Evolutionary conservation across 306 rosid genomes (phyloP).

Genomic region (Ormosia semicastrata): DNA sequence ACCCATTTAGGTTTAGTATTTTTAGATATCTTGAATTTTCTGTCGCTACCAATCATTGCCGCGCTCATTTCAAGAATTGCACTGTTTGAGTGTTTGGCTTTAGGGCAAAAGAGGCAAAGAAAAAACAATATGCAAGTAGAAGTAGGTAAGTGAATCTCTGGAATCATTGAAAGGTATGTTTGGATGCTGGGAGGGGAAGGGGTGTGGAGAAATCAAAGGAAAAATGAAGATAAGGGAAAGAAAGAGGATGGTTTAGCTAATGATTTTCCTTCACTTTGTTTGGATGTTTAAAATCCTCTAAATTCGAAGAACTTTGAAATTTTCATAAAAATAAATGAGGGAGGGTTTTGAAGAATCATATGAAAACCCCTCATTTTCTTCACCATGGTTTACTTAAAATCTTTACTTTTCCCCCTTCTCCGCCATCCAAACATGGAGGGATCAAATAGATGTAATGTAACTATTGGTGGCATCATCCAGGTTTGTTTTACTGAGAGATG

Average conservation of each 20-base stretch:
- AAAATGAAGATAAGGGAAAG: background rate
- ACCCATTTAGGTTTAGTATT: background rate
- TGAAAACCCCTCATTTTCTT: too few species aligned
- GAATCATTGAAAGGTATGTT: background rate
- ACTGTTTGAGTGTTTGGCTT: background rate
- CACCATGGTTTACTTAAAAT: background rate
- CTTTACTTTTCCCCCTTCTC: background rate
- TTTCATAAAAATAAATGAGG: background rate
- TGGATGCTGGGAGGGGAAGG: background rate
- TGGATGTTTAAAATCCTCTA: background rate
- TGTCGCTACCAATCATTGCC: background rate
- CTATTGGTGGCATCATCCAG: background rate
- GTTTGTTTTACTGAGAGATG: background rate
- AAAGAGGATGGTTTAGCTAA: background rate
- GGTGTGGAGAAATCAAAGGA: background rate
- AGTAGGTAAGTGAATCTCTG: background rate
- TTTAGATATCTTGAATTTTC: background rate
- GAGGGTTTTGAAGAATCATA: too few species aligned
- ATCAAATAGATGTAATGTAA: background rate
- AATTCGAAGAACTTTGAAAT: background rate
- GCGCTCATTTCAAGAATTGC: background rate
- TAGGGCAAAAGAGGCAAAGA: background rate
- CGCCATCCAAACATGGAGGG: background rate
- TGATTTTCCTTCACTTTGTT: background rate
- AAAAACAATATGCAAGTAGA: background rate